These are phyloP conservation scores for Acanthamoeba royreba DNA, from an alignment of 208 protist species.

Conservation along the genomic window DNA sequence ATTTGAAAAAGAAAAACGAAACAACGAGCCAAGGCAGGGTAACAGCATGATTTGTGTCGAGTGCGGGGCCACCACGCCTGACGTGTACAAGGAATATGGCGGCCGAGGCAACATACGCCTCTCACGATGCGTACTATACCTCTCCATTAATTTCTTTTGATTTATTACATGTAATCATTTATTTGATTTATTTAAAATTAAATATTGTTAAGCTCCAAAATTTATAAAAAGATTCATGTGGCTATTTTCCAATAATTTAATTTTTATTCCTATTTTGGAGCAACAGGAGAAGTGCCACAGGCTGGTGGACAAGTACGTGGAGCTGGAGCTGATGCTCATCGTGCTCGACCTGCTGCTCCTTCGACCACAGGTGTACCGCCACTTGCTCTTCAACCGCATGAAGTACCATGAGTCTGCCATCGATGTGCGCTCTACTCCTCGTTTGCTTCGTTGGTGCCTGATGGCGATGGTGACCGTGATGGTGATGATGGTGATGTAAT, in stretches of 20 bases:
- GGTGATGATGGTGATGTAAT: too few species aligned
- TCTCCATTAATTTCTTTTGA: not conserved
- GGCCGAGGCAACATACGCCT: conserved; percentile 41
- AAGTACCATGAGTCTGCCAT: not conserved
- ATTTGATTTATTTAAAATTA: not conserved
- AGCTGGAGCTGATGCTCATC: conserved; percentile 48
- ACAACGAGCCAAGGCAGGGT: too few species aligned
- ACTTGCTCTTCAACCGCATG: conserved; percentile 51
- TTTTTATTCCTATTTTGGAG: too few species aligned
- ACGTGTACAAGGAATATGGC: conserved; percentile 24
- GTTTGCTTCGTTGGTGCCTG: too few species aligned
- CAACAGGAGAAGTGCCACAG: not conserved
- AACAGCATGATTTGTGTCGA: conserved; percentile 57
- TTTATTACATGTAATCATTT: not conserved
- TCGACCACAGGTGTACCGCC: conserved; percentile 50
- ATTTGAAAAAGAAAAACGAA: too few species aligned
- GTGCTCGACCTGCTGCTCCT: conserved; percentile 53
- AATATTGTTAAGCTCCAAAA: too few species aligned
- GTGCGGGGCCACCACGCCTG: not conserved
- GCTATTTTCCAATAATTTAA: not conserved
- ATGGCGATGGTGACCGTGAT: not conserved
- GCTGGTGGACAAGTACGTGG: conserved; percentile 52
- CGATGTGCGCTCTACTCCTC: not conserved
- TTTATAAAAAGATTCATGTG: too few species aligned
- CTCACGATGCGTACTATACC: not conserved